Evolutionary conservation across 2,329 filamentous ascomycete species (phyloP).

Genomic region (Thermothelomyces thermophilus): DNA sequence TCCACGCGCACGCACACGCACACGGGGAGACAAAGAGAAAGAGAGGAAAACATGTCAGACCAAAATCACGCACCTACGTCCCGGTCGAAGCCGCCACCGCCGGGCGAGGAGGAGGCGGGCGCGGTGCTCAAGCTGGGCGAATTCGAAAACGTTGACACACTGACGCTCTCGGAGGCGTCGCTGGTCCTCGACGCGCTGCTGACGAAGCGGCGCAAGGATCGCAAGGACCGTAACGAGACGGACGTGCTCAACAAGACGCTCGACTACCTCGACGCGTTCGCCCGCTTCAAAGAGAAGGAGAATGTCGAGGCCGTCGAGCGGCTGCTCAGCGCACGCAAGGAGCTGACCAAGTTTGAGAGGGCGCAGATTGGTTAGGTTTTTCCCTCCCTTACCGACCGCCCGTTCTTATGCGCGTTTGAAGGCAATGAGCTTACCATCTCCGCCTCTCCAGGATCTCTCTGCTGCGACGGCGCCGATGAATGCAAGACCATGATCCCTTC

Average conservation of each 20-base stretch:
- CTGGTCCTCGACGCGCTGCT: conserved; percentile 88
- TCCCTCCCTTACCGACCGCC: background rate
- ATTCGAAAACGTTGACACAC: conserved; percentile 83
- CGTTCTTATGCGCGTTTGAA: background rate
- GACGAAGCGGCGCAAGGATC: conserved; percentile 69
- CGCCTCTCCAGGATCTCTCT: conserved; percentile 63
- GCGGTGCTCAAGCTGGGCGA: conserved; percentile 80
- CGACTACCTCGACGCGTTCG: conserved; percentile 90
- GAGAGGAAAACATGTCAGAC: conserved; percentile 20
- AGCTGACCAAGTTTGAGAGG: conserved; percentile 86
- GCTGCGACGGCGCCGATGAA: conserved; percentile 88
- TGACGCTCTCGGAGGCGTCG: conserved; percentile 87
- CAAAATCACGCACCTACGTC: conserved; percentile 44
- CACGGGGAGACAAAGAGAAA: background rate
- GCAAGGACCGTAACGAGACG: conserved; percentile 77
- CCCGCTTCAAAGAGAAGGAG: conserved; percentile 91
- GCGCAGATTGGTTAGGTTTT: conserved; percentile 69
- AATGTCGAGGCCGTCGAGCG: conserved; percentile 92
- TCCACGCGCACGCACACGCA: background rate
- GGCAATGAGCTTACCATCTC: background rate
- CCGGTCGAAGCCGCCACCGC: conserved; percentile 60
- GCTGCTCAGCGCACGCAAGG: conserved; percentile 69
- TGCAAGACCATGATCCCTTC: conserved; percentile 93
- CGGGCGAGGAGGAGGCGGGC: conserved; percentile 83
- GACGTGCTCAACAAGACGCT: conserved; percentile 85